Percentiles rank a stretch among this genome's conserved stretches.
phyloP scores from a whole-genome alignment of 345 rosid species.

The Moricandia moricandioides region DNA sequence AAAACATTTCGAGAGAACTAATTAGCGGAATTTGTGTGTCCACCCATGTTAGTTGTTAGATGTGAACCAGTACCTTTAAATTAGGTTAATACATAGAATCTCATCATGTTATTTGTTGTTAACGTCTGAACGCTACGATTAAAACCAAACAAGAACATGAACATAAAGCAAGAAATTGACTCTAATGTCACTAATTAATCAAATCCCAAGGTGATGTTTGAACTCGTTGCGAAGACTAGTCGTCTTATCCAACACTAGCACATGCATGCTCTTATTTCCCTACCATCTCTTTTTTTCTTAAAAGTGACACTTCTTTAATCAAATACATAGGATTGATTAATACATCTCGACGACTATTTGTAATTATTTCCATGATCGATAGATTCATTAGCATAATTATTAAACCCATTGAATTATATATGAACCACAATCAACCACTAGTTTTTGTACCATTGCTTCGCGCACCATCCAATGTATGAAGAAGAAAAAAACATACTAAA shows the following conservation, averaged over 20 bases:
- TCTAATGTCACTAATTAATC: slow-evolving; percentile 29
- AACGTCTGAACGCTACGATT: slow-evolving; percentile 21
- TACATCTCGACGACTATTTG: background rate
- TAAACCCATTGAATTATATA: background rate
- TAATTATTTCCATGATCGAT: background rate
- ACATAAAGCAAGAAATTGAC: slow-evolving; percentile 13
- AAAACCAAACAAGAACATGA: slow-evolving; percentile 12
- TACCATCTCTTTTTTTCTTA: slow-evolving; percentile 7
- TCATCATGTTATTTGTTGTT: slow-evolving; percentile 14
- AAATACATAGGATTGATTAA: background rate
- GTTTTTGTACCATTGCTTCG: slow-evolving; percentile 9
- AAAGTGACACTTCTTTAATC: slow-evolving; percentile 31
- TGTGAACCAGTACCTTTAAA: background rate
- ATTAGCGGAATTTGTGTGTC: background rate
- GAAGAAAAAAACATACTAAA: slow-evolving; percentile 15
- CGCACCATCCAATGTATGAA: slow-evolving; percentile 23
- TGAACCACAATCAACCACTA: slow-evolving; percentile 14
- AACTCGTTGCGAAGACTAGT: slow-evolving; percentile 24
- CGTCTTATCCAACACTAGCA: slow-evolving; percentile 35
- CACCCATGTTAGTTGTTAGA: slow-evolving; percentile 4
- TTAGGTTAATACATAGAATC: background rate
- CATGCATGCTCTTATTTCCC: slow-evolving; percentile 26
- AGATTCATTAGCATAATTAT: slow-evolving; percentile 31
- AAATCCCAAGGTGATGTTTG: slow-evolving; percentile 23
- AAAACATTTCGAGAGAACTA: background rate